Base-by-base conservation (phyloP, 257 asterid genomes). In the Penstemon eatonii region DNA sequence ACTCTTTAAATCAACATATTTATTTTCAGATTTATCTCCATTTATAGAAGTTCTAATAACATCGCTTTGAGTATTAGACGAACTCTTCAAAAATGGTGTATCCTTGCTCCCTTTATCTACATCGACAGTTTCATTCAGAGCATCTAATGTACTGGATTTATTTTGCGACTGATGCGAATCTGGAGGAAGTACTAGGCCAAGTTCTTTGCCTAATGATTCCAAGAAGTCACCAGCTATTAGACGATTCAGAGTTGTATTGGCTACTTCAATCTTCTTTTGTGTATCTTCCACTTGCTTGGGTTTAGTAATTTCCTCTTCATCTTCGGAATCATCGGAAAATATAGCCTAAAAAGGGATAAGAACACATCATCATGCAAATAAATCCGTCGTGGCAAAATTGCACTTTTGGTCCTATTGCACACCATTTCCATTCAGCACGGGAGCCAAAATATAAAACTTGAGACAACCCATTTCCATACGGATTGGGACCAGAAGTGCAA, bases 201-300 rank as follows among this genome's bases (percentile, higher is more conserved):
- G 73, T 79, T 93, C 99, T 77, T 88, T 90, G 18, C 99, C 99
- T 69, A 93, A 72, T 12, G 99, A 90, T 78, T 93, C 92, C 70
- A 93, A 82, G 83, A 93, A 93, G 85, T 93, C 99, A 5, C 97
- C 99, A 62, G 97, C 97, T 68, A 90, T 90, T 81, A 93, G 68
- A 46, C 96, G 96, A 66, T 86, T 90, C 67, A 90, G 82, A 36
- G 96, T 82, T 40, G 87, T 81, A 73, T 82, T 90, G 61, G 89
- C 98, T 72, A 76, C 96, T 82, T 83, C 97, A 44, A 57, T 77
- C 76, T 84, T 93, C 78, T 82, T 85, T 60, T 84, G 75, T 2
- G 88, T 69, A 67, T 86, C 94, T 65, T 79, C 92, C 44, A 53
- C 81, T 73, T 75, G 78, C 72, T 70, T 65, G 61, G 75, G 75